Conservation (phyloP, 1,139 yeast genomes). For the Candida sp. region DNA sequence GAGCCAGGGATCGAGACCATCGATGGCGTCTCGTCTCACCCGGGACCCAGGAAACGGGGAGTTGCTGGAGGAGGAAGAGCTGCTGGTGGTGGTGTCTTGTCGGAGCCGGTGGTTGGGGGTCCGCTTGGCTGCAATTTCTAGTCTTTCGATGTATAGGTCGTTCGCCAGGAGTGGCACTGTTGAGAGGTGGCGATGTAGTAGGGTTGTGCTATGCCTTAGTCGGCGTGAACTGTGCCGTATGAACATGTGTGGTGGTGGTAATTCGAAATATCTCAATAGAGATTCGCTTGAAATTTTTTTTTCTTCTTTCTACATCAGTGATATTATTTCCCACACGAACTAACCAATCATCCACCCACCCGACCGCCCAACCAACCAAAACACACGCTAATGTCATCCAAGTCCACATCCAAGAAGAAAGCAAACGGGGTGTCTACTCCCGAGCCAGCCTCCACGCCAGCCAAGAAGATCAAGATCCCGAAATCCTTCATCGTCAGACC, state of each 20-base stretch:
- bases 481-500: constrained; percentile 66
- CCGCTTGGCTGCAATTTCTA: background rate
- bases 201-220: background rate
- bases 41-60: background rate
- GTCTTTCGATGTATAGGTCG: background rate
- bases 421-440: constrained; percentile 19
- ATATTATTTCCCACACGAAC: background rate
- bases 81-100: background rate
- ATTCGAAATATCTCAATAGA: background rate
- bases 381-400: constrained; percentile 29
- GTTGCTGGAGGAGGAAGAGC: background rate
- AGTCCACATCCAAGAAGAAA: constrained; percentile 30
- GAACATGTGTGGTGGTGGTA: background rate
- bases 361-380: background rate
- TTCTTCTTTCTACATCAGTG: background rate
- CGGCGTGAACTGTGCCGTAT: background rate
- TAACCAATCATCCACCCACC: background rate
- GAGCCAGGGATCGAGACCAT: background rate
- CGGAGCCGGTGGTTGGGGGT: background rate
- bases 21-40: constrained; percentile 1
- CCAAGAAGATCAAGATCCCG: constrained; percentile 50
- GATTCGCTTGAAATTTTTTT: constrained; percentile 1
- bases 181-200: background rate
- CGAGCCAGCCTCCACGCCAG: constrained; percentile 19
- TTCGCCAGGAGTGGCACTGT: constrained; percentile 1